Evolutionary conservation across 2,329 filamentous ascomycete species (phyloP).

Genomic region (Sporothrix schenckii): DNA sequence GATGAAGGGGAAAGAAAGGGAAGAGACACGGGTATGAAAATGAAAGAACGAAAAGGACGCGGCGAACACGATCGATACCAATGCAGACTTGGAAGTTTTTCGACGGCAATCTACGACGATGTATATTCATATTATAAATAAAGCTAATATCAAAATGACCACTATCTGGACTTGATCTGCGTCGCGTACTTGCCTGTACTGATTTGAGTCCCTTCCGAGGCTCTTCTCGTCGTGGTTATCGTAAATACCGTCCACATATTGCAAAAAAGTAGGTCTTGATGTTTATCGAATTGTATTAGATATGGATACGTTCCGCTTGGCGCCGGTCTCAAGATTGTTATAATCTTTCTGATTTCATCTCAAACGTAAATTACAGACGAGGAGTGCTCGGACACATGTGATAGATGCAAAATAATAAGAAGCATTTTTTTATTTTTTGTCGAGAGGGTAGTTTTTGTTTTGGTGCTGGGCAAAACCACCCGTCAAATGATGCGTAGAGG

Average conservation of each 20-base stretch:
- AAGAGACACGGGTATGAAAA: neutral
- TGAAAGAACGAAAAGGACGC: conserved; percentile 17
- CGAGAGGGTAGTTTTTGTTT: conserved; percentile 23
- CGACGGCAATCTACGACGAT: neutral
- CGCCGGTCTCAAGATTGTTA: neutral
- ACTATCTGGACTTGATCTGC: neutral
- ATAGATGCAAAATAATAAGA: conserved; percentile 19
- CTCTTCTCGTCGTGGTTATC: neutral
- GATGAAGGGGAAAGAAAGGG: neutral
- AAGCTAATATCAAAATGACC: neutral
- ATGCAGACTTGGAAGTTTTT: neutral
- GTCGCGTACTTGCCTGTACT: neutral
- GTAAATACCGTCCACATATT: neutral
- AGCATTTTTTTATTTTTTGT: conserved; percentile 26
- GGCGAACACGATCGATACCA: conserved; percentile 16
- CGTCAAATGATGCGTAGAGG: neutral
- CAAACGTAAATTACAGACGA: neutral
- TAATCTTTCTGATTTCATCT: neutral
- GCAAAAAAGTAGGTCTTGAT: neutral
- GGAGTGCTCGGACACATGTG: neutral
- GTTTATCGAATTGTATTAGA: conserved; percentile 17
- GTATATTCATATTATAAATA: conserved; percentile 10
- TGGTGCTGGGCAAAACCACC: conserved; percentile 8
- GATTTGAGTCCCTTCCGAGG: neutral
- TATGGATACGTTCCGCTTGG: conserved; percentile 10